Base-by-base conservation (phyloP, 2,329 filamentous ascomycete species). In the Lasiodiplodia sp. region DNA sequence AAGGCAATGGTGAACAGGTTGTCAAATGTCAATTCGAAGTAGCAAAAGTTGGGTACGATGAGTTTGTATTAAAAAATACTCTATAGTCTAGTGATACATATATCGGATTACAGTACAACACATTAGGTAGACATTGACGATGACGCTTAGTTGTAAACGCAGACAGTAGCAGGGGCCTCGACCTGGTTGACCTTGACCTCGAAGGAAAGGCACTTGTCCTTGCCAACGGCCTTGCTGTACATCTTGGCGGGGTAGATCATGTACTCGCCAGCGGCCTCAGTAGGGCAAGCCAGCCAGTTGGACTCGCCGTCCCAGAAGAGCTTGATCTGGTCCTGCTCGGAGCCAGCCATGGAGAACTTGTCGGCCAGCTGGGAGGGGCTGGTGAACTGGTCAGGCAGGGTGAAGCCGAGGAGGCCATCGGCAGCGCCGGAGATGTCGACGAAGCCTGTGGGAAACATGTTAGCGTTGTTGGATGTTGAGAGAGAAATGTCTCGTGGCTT, bases 371-470 rank as follows among this genome's bases (percentile, higher is more conserved):
- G 52, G 18, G 28, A 23, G 3, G 23, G 14, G 51, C 16, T 49
- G 34, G 21, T 16, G 14, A 14, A 6, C 34, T 21, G 6, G 23
- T 31, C 18, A 21, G 51, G 23, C 5, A 16, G 34, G 3, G 23
- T 66, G 63, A 31, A 66, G 21, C 23, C 18, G 12, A 66, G 16
- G 11, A 56, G 23, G 14, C 63, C 63, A 21, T 34, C 23, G 12
- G 63, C 34, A 11, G 63, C 51, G 23, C 63, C 51, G 2, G 63
- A 66, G 51, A 56, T 66, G 37, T 66, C 63, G 31, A 56, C 37
- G 37, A 44, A 66, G 31, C 23, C 63, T 66, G 6, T 66, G 4
- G 34, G 53, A 8, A 66, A 37, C 2, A 25, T 5, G 14, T 14
- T 10, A 12, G 6, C 18, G 8, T 23, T 6, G 6, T 31, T 5